Conservation (phyloP, 495 filamentous ascomycete species). For the Collariella sp. region DNA sequence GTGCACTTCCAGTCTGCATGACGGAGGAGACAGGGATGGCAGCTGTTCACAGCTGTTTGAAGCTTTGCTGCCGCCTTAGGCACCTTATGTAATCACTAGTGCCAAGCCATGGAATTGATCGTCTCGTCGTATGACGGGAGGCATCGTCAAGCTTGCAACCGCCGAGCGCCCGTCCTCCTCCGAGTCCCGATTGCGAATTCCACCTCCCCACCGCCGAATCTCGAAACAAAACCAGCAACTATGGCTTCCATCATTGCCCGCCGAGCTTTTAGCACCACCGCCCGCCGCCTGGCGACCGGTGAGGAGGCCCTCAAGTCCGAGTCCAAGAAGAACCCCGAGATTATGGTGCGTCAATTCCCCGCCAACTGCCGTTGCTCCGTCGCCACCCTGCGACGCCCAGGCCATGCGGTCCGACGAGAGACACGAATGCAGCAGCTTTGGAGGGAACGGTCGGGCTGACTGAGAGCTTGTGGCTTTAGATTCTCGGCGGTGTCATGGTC, state of each 20-base stretch:
- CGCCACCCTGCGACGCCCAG: not conserved
- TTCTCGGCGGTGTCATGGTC: constrained; percentile 87
- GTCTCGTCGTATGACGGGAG: constrained; percentile 16
- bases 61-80: not conserved
- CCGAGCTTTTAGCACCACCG: constrained; percentile 40
- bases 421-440: not conserved
- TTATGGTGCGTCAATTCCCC: constrained; percentile 35
- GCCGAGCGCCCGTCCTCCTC: constrained; percentile 7
- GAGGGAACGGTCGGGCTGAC: constrained; percentile 14
- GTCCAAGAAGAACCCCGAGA: constrained; percentile 46
- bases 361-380: not conserved
- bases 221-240: constrained; percentile 12
- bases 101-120: constrained; percentile 14
- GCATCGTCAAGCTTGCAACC: constrained; percentile 10
- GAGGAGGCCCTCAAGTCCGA: constrained; percentile 39
- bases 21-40: not conserved
- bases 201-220: not conserved
- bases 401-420: not conserved
- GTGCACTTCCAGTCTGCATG: too few relatives aligned
- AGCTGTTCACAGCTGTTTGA: not conserved
- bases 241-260: constrained; percentile 44
- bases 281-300: constrained; percentile 33
- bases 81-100: constrained; percentile 10
- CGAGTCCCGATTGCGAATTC: constrained; percentile 9
- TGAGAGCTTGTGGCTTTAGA: constrained; percentile 39